Evolutionary conservation across 2,329 filamentous ascomycete species (phyloP).

Genomic region (Hypoxylon sp.): DNA sequence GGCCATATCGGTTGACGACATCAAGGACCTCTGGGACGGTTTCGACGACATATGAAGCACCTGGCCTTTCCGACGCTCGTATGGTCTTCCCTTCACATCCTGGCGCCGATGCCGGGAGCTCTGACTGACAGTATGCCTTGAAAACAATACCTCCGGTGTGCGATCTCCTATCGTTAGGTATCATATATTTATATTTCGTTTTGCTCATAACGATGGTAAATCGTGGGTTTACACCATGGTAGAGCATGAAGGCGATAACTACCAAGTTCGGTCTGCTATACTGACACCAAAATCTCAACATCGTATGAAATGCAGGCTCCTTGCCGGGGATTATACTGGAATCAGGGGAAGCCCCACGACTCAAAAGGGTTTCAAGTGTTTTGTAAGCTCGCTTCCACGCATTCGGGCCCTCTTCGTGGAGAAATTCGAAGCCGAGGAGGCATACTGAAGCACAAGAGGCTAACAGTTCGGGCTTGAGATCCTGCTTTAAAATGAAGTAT

Average conservation of each 20-base stretch:
- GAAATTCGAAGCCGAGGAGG: not conserved
- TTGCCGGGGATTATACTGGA: not conserved
- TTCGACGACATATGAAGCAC: not conserved
- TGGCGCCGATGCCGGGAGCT: not conserved
- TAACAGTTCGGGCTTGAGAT: not conserved
- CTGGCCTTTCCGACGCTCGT: not conserved
- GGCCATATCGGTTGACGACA: not conserved
- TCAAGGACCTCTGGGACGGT: not conserved
- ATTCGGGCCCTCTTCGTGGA: too few relatives aligned
- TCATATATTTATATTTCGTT: not conserved
- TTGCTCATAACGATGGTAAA: slow-evolving; percentile 15
- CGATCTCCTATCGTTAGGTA: not conserved
- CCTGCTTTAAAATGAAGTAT: slow-evolving; percentile 9
- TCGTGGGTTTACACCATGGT: slow-evolving; percentile 27
- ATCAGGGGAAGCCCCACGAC: slow-evolving; percentile 19
- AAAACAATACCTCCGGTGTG: not conserved
- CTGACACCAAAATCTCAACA: not conserved
- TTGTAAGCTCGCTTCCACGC: not conserved
- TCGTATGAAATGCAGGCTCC: slow-evolving; percentile 11
- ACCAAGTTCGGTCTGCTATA: not conserved
- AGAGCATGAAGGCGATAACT: slow-evolving; percentile 28
- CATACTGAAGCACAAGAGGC: slow-evolving; percentile 4
- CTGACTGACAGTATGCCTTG: slow-evolving; percentile 7
- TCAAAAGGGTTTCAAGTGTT: slow-evolving; percentile 15
- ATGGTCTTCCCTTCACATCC: not conserved